Evolutionary conservation across 2,329 filamentous ascomycete species (phyloP).

Genomic region (Hortaea werneckii): DNA sequence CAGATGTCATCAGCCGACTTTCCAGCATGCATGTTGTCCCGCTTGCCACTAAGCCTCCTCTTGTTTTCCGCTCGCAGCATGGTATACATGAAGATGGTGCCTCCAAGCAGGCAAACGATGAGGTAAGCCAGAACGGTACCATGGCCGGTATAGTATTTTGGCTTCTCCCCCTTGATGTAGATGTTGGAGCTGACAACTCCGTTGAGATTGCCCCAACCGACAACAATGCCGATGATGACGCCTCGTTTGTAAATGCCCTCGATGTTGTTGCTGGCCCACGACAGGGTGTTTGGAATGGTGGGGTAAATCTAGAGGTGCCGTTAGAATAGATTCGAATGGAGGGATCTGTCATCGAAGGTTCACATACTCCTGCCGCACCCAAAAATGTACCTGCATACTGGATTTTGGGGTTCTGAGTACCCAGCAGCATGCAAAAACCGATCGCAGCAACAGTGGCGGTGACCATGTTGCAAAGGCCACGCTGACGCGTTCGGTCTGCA

Average conservation of each 20-base stretch:
- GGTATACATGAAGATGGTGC: slow-evolving; percentile 56
- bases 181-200: slow-evolving; percentile 74
- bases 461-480: slow-evolving; percentile 71
- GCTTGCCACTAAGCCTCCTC: slow-evolving; percentile 51
- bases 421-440: slow-evolving; percentile 73
- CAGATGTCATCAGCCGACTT: slow-evolving; percentile 53
- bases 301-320: slow-evolving; percentile 56
- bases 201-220: slow-evolving; percentile 85
- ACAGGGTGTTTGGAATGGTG: background rate
- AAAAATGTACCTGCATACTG: slow-evolving; percentile 80
- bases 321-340: too few relatives aligned
- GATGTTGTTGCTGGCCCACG: slow-evolving; percentile 53
- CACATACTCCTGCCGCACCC: slow-evolving; percentile 42
- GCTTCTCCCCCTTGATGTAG: slow-evolving; percentile 37
- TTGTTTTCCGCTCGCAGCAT: slow-evolving; percentile 58
- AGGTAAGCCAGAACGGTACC: slow-evolving; percentile 65
- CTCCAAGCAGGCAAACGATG: slow-evolving; percentile 56
- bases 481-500: slow-evolving; percentile 61
- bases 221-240: slow-evolving; percentile 76
- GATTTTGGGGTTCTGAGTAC: slow-evolving; percentile 50
- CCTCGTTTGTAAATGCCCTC: slow-evolving; percentile 89
- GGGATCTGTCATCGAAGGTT: too few relatives aligned
- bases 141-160: slow-evolving; percentile 60
- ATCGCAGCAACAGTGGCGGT: slow-evolving; percentile 60
- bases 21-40: slow-evolving; percentile 56